Evolutionary conservation across 495 filamentous ascomycete species (phyloP).

Genomic region (Penicillium waksmanii): DNA sequence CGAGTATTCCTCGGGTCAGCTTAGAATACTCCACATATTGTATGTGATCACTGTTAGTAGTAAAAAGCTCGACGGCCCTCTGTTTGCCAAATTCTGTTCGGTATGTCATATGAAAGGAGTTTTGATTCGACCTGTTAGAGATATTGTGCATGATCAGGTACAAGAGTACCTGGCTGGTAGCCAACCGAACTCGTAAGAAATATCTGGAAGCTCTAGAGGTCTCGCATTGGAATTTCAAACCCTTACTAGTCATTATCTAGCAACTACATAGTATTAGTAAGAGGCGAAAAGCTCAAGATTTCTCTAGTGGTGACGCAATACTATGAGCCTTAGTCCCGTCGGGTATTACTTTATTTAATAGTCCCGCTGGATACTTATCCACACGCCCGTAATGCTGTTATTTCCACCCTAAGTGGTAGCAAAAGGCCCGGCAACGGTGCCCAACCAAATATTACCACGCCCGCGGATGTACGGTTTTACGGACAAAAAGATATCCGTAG

Average conservation of each 20-base stretch:
- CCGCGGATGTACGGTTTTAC: conserved; percentile 4
- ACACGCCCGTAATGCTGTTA: background rate
- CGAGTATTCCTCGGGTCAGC: too few relatives aligned
- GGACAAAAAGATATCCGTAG: background rate
- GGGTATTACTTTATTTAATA: background rate
- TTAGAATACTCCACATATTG: too few relatives aligned
- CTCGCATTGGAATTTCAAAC: too few relatives aligned
- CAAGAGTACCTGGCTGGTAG: too few relatives aligned
- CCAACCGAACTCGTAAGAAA: too few relatives aligned
- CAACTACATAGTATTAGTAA: background rate
- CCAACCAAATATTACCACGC: background rate
- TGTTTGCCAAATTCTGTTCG: background rate
- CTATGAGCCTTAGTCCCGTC: background rate
- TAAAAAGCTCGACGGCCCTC: too few relatives aligned
- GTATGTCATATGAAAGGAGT: background rate
- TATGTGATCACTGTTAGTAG: too few relatives aligned
- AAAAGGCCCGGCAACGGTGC: background rate
- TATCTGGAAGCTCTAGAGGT: too few relatives aligned
- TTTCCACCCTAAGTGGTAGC: background rate
- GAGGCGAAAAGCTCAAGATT: background rate
- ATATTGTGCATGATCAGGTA: too few relatives aligned
- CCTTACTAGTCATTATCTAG: too few relatives aligned
- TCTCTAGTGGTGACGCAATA: background rate
- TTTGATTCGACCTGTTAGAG: too few relatives aligned
- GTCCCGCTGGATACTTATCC: background rate